Conservation (phyloP, 83 land plant genomes). For the Thuja plicata region DNA sequence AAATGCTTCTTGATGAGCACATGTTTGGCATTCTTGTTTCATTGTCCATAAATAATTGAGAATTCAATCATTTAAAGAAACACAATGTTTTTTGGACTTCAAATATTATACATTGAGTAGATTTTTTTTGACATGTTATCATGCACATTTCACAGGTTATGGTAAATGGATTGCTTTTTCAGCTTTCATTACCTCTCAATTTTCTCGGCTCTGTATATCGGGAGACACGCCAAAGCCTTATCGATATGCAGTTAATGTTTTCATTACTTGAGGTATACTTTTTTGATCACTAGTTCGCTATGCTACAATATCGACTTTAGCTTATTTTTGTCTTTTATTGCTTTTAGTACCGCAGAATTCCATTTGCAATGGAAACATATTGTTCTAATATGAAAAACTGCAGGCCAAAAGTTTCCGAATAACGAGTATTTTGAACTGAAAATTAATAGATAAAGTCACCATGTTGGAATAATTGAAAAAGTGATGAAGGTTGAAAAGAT, state of each 20-base stretch:
- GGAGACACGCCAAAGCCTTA: conserved; percentile 91
- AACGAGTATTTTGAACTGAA: not conserved
- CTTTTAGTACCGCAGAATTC: not conserved
- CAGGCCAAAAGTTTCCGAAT: not conserved
- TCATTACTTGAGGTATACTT: conserved; percentile 88
- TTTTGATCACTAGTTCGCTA: not conserved
- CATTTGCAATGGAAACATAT: not conserved
- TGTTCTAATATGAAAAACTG: not conserved
- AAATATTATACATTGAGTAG: not conserved
- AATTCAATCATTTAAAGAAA: not conserved
- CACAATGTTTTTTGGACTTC: not conserved
- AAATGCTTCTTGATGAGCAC: not conserved
- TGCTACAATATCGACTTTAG: not conserved
- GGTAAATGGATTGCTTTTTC: conserved; percentile 98
- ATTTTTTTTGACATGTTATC: not conserved
- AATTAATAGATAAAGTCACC: not conserved
- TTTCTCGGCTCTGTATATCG: conserved; percentile 96
- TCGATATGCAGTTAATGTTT: conserved; percentile 97
- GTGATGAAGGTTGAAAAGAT: not conserved
- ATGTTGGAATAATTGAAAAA: not conserved
- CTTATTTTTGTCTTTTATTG: not conserved
- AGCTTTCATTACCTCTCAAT: conserved; percentile 93
- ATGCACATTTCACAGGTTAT: conserved; percentile 65
- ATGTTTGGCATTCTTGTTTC: not conserved
- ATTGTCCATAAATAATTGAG: not conserved